Evolutionary conservation across 305 asterid genomes (phyloP), one percentile per base, ranked within the genome.

Genomic region (Rubia tinctorum): DNA sequence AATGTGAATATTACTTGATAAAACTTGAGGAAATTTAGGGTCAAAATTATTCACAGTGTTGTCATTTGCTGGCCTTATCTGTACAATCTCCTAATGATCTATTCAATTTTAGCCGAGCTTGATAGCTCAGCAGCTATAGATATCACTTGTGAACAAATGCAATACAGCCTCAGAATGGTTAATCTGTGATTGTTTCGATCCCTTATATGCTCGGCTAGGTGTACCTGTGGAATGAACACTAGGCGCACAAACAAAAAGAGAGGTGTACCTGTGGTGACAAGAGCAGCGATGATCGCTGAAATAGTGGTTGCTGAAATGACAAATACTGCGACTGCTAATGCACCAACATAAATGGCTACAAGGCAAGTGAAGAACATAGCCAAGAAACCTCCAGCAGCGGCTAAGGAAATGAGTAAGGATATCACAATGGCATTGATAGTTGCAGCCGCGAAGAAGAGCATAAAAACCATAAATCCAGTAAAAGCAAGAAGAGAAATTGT

Each of bases 301-400:
- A 85, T 74, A 40, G 97, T 89, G 3, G 89, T 80, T 2, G 84
- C 76, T 49, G 93, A 89, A 66, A 92, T 88, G 75, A 76, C 88
- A 76, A 86, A 79, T 15, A 77, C 85, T 59, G 97, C 91, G 43
- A 84, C 69, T 0, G 85, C 76, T 45, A 92, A 79, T 42, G 93
- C 95, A 65, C 89, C 86, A 45, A 92, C 72, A 71, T 92, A 90
- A 73, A 90, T 86, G 74, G 92, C 90, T 3, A 89, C 87, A 78
- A 87, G 76, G 70, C 78, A 87, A 72, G 88, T 65, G 75, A 92
- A 90, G 91, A 92, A 92, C 56, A 92, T 74, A 79, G 92, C 96
- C 88, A 92, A 77, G 86, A 90, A 90, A 73, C 96, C 96, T 59
- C 98, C 98, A 8, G 91, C 94, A 27, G 92, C 96, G 8, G 92